These are phyloP conservation scores for Lachnellula subtilissima DNA, from an alignment of 2,329 filamentous ascomycete species.

Conservation along the genomic window DNA sequence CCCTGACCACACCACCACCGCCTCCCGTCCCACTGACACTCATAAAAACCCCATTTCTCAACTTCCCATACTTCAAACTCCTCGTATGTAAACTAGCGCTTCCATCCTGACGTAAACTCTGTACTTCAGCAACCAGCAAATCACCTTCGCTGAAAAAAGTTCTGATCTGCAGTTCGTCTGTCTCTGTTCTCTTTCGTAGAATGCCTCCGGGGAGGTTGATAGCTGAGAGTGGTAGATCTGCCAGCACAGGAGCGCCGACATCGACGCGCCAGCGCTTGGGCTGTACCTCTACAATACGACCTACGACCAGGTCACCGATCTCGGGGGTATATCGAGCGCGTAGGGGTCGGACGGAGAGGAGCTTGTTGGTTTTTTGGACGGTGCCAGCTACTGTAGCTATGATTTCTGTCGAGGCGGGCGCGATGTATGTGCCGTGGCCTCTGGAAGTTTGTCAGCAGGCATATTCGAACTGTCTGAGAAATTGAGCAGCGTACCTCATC, in stretches of 20 bases:
- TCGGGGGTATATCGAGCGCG: conserved; percentile 92
- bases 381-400: conserved; percentile 87
- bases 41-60: conserved; percentile 88
- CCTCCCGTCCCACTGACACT: conserved; percentile 76
- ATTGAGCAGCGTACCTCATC: conserved; percentile 64
- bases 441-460: conserved; percentile 39
- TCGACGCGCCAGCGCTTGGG: conserved; percentile 92
- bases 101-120: conserved; percentile 81
- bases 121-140: conserved; percentile 89
- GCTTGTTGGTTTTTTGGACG: conserved; percentile 90
- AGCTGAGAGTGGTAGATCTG: conserved; percentile 75
- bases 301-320: conserved; percentile 92
- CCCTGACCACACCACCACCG: conserved; percentile 73
- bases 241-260: conserved; percentile 81
- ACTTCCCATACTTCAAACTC: conserved; percentile 87
- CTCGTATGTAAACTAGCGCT: conserved; percentile 85
- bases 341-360: conserved; percentile 84
- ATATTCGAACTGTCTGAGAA: neutral
- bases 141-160: conserved; percentile 97
- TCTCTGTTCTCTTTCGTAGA: conserved; percentile 83
- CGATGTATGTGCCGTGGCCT: conserved; percentile 87
- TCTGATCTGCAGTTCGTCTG: conserved; percentile 94
- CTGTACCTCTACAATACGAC: conserved; percentile 92
- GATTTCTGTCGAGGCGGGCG: conserved; percentile 61
- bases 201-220: conserved; percentile 97